Evolutionary conservation across 2,329 filamentous ascomycete genomes (phyloP).

Genomic region (Coniochaeta pulveracea): DNA sequence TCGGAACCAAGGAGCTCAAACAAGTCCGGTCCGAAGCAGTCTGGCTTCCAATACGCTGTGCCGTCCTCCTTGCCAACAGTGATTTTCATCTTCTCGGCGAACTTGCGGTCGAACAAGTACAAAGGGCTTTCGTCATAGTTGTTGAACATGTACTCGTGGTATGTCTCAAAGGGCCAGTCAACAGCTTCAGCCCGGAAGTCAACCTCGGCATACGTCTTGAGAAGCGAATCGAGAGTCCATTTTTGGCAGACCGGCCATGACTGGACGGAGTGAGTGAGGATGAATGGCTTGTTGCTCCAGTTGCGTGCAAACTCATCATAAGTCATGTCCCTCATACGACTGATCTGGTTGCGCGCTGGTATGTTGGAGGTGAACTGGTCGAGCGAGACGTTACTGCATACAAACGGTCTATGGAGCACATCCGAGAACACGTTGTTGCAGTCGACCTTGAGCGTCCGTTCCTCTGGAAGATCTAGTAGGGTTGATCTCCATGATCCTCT

Average conservation of each 20-base stretch:
- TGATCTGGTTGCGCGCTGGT: slow-evolving; percentile 61
- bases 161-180: slow-evolving; percentile 78
- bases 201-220: slow-evolving; percentile 50
- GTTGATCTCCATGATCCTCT: slow-evolving; percentile 77
- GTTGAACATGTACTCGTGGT: slow-evolving; percentile 70
- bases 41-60: slow-evolving; percentile 63
- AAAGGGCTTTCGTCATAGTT: slow-evolving; percentile 79
- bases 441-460: slow-evolving; percentile 46
- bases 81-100: slow-evolving; percentile 76
- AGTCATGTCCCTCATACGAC: slow-evolving; percentile 55
- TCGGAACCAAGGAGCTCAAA: slow-evolving; percentile 69
- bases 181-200: slow-evolving; percentile 85
- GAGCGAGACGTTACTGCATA: slow-evolving; percentile 68
- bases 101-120: slow-evolving; percentile 82
- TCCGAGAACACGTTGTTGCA: slow-evolving; percentile 83
- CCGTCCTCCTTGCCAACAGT: slow-evolving; percentile 40
- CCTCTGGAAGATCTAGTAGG: slow-evolving; percentile 45
- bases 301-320: slow-evolving; percentile 60
- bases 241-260: slow-evolving; percentile 65
- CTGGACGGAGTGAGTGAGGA: slow-evolving; percentile 72
- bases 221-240: slow-evolving; percentile 63
- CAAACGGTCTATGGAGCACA: slow-evolving; percentile 78
- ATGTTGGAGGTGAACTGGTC: slow-evolving; percentile 58
- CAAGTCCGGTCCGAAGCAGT: slow-evolving; percentile 77
- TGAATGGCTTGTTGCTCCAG: slow-evolving; percentile 77